These are phyloP conservation scores for Trametes hirsuta DNA, from an alignment of 1,284 basidiomycete genomes.

Conservation along the genomic window DNA sequence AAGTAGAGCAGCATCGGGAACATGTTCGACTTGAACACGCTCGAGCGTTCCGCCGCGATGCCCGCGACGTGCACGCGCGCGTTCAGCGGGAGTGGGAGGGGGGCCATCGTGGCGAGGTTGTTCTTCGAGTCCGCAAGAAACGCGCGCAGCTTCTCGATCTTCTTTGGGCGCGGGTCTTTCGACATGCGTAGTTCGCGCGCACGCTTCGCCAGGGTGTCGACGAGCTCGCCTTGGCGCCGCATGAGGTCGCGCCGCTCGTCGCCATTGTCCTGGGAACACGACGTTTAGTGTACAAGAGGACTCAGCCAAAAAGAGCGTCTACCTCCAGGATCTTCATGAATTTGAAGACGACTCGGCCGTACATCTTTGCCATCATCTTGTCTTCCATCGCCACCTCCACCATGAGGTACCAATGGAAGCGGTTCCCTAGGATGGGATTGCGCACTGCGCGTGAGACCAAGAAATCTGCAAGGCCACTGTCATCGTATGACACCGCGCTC, in stretches of 20 bases:
- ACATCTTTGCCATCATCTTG: slow-evolving; percentile 87
- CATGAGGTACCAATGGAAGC: slow-evolving; percentile 97
- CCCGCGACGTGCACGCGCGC: slow-evolving; percentile 83
- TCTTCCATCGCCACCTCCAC: slow-evolving; percentile 88
- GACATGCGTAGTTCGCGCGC: slow-evolving; percentile 88
- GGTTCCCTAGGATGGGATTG: slow-evolving; percentile 87
- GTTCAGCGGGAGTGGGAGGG: slow-evolving; percentile 89
- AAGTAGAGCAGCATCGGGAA: slow-evolving; percentile 93
- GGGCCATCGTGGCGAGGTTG: slow-evolving; percentile 72
- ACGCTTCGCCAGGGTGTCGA: slow-evolving; percentile 81
- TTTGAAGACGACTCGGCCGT: slow-evolving; percentile 84
- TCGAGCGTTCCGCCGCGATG: slow-evolving; percentile 89
- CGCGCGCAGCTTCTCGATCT: slow-evolving; percentile 92
- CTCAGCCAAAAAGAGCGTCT: neutral
- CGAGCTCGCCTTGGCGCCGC: slow-evolving; percentile 83
- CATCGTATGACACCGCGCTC: slow-evolving; percentile 70
- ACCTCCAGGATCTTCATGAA: slow-evolving; percentile 91
- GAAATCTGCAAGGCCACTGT: slow-evolving; percentile 89
- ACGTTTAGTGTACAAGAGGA: neutral
- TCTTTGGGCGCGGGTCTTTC: slow-evolving; percentile 94
- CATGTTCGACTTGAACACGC: slow-evolving; percentile 97
- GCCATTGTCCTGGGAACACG: slow-evolving; percentile 54
- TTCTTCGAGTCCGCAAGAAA: slow-evolving; percentile 87
- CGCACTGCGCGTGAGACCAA: slow-evolving; percentile 84
- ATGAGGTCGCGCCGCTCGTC: slow-evolving; percentile 81